Conservation (phyloP, 257 asterid species). For the Nicotiana noctiflora region DNA sequence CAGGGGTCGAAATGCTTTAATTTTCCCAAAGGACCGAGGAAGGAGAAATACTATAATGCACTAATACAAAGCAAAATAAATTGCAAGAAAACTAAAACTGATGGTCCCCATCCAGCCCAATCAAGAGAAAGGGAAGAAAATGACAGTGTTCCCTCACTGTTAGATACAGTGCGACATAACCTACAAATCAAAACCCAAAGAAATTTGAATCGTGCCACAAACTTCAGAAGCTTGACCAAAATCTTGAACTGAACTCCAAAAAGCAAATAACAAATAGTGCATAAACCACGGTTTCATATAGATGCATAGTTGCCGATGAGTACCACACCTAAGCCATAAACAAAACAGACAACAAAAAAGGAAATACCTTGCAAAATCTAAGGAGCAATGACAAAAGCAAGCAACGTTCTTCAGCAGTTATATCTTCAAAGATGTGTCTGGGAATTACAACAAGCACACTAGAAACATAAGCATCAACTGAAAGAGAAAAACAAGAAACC, state of each 20-base stretch:
- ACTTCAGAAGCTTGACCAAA: neutral
- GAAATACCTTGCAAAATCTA: slow-evolving; percentile 52
- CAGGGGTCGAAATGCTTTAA: neutral
- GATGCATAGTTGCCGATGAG: neutral
- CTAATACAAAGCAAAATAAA: neutral
- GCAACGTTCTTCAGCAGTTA: slow-evolving; percentile 49
- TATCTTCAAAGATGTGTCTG: slow-evolving; percentile 45
- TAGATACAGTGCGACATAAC: neutral
- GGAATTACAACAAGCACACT: slow-evolving; percentile 16
- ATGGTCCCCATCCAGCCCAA: neutral
- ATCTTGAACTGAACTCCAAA: neutral
- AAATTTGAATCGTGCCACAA: neutral
- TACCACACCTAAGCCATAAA: slow-evolving; percentile 7
- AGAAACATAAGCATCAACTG: neutral
- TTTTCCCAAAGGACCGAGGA: neutral
- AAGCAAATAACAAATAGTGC: neutral
- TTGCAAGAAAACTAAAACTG: neutral
- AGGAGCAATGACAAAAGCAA: slow-evolving; percentile 47
- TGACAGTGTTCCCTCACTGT: neutral
- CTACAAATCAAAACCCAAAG: neutral
- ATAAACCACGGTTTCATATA: neutral
- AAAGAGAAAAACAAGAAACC: neutral
- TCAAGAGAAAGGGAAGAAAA: neutral
- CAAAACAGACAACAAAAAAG: neutral
- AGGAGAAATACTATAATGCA: neutral